Percentiles rank a stretch among this genome's conserved stretches.
phyloP scores from a whole-genome alignment of 169 alveolate genomes.

The Eimeria praecox region DNA sequence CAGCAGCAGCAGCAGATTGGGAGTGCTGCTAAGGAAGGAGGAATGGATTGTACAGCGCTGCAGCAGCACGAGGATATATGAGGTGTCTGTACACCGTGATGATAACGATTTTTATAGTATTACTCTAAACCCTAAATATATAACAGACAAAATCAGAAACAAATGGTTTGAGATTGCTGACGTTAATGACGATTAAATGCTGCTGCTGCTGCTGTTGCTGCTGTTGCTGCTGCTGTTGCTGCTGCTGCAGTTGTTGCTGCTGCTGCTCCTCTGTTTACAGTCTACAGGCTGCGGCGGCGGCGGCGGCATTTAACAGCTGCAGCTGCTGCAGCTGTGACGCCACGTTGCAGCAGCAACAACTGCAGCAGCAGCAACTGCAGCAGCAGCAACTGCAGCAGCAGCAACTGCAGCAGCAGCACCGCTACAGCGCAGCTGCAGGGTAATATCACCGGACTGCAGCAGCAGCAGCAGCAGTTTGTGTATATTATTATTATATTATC shows the following conservation, averaged over 20 bases:
- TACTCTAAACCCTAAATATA: background rate
- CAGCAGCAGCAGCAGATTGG: background rate
- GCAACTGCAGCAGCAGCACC: slow-evolving; percentile 32
- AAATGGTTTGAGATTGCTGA: background rate
- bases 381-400: slow-evolving; percentile 16
- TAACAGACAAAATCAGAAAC: background rate
- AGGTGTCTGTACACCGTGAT: slow-evolving; percentile 3
- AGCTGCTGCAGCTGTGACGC: background rate
- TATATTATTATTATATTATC: background rate
- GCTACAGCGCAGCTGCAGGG: no score
- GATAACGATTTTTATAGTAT: background rate
- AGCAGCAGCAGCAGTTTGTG: slow-evolving; percentile 10
- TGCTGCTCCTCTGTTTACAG: background rate
- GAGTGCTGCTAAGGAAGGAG: slow-evolving; percentile 34
- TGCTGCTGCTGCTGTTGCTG: slow-evolving; percentile 40
- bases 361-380: background rate
- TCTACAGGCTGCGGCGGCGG: no score
- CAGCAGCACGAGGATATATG: background rate
- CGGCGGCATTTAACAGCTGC: background rate
- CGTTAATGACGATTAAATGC: background rate
- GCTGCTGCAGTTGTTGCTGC: slow-evolving; percentile 21
- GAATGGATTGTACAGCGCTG: slow-evolving; percentile 58
- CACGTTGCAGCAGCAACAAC: no score
- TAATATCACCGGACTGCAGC: background rate
- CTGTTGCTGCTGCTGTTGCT: no score